These are phyloP conservation scores for Pestalotiopsis sp. DNA, from an alignment of 2,329 filamentous ascomycete genomes.

Conservation along the genomic window DNA sequence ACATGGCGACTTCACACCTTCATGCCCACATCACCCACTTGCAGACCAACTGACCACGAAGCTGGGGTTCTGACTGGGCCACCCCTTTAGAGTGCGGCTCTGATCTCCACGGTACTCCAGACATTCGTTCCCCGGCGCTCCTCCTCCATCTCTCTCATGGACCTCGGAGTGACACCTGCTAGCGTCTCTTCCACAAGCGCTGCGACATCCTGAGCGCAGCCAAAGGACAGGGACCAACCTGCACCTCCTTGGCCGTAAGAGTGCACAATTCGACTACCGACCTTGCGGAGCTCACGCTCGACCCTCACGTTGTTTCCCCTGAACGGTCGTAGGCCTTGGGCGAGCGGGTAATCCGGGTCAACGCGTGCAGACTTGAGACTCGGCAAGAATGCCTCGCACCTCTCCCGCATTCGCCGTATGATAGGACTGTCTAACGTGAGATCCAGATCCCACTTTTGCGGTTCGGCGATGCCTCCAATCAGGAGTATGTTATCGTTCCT, in stretches of 20 bases:
- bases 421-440: slow-evolving; percentile 41
- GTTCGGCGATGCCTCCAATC: slow-evolving; percentile 41
- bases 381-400: slow-evolving; percentile 45
- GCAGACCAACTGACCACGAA: neutral
- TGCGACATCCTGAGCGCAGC: slow-evolving; percentile 39
- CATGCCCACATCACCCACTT: neutral
- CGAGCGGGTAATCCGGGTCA: slow-evolving; percentile 43
- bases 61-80: neutral
- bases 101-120: neutral
- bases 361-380: slow-evolving; percentile 40
- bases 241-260: slow-evolving; percentile 48
- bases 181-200: slow-evolving; percentile 38
- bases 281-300: slow-evolving; percentile 40
- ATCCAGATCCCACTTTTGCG: slow-evolving; percentile 38
- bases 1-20: neutral
- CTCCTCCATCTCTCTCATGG: slow-evolving; percentile 28
- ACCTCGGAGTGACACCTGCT: slow-evolving; percentile 27
- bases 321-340: slow-evolving; percentile 46
- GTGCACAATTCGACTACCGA: slow-evolving; percentile 41
- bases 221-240: slow-evolving; percentile 45
- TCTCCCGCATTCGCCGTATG: slow-evolving; percentile 43
- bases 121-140: slow-evolving; percentile 13
- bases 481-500: slow-evolving; percentile 46
- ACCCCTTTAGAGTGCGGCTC: neutral
- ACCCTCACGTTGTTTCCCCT: slow-evolving; percentile 42